Evolutionary conservation across 495 filamentous ascomycete genomes (phyloP), one percentile per base, ranked within the genome.

Genomic region (Xylaria venustula): DNA sequence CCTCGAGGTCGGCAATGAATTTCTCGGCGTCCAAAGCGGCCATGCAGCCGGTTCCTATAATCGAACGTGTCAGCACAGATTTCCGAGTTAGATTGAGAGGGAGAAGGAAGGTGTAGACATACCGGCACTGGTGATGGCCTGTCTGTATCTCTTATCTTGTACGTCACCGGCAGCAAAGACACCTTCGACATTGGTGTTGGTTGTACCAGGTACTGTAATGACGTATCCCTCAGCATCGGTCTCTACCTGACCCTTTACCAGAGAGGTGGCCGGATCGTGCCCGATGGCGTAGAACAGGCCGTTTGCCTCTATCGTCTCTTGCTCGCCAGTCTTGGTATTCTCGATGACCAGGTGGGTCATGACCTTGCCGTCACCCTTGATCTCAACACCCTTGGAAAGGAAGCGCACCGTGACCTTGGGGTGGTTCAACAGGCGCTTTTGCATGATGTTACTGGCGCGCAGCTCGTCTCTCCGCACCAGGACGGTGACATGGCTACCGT

Each of bases 91-190:
- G 8, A 47, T 9, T 9, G 3, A 20, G 42, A 12, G 28, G 2
- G 17, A 28, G 14, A 9, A 2, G 54, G 12, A 54, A 15, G 36
- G 36, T 23, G 20, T 46, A 47, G 63, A 83, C 88, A 66, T 86
- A 93, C 93, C 93, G 68, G 94, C 94, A 81, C 91, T 96, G 52
- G 94, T 98, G 67, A 98, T 93, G 56, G 94, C 94, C 79, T 98
- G 94, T 71, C 95, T 84, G 75, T 99, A 99, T 67, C 89, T 87
- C 85, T 97, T 98, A 72, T 99, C 95, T 79, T 98, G 95, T 19
- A 99, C 94, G 71, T 99, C 94, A 51, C 94, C 94, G 45, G 93
- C 93, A 52, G 94, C 94, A 73, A 98, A 99, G 8, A 99, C 90
- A 68, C 94, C 94, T 72, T 92, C 85, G 5, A 96, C 73, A 72